A percentile compares a stretch with the other conserved stretches of the same genome.
These are phyloP conservation scores for Rheum nobile DNA, from an alignment of 148 eudicot genomes.

Conservation along the genomic window DNA sequence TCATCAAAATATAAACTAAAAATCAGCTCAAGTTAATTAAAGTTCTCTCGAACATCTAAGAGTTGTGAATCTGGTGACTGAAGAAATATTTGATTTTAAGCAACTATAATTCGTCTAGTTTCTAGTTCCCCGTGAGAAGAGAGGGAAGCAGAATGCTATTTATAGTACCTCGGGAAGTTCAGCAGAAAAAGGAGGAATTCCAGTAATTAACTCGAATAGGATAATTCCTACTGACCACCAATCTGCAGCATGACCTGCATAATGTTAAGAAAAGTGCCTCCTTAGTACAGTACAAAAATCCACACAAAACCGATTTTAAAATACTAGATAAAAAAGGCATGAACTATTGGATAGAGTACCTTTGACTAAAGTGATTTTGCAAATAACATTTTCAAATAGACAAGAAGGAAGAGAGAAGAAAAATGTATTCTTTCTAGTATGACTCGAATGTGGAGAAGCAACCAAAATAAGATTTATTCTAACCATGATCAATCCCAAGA, in stretches of 20 bases:
- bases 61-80: neutral
- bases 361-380: neutral
- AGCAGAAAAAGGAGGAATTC: conserved; percentile 95
- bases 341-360: neutral
- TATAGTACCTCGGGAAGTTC: conserved; percentile 68
- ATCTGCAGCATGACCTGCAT: conserved; percentile 82
- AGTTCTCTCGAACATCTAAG: neutral
- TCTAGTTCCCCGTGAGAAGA: neutral
- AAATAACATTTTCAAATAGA: neutral
- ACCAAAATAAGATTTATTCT: neutral
- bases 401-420: neutral
- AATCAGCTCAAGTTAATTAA: neutral
- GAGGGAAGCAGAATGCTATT: neutral
- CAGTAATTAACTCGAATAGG: conserved; percentile 87
- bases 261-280: neutral
- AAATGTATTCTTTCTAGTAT: neutral
- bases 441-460: neutral
- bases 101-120: neutral
- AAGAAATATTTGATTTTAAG: neutral
- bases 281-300: neutral
- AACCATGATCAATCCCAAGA: conserved; percentile 24
- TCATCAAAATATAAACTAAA: neutral
- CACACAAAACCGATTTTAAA: neutral
- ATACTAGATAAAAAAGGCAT: neutral
- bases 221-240: conserved; percentile 99